Evolutionary conservation across 2,329 filamentous ascomycete genomes (phyloP).

Genomic region (Diaporthe sp.): DNA sequence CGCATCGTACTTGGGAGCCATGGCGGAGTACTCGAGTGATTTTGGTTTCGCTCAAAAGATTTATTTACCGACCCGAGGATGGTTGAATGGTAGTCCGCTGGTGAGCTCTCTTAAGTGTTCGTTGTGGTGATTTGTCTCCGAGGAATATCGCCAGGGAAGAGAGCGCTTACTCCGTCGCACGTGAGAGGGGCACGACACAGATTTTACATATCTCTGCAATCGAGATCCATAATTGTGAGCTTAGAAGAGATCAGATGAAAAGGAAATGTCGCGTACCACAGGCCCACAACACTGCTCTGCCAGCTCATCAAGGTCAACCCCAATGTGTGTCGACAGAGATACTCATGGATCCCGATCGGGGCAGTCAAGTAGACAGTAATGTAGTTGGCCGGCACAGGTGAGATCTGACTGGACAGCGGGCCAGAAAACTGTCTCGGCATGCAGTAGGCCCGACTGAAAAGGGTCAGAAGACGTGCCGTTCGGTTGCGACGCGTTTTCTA

Average conservation of each 20-base stretch:
- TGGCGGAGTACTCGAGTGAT: not conserved
- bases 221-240: not conserved
- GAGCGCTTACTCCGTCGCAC: not conserved
- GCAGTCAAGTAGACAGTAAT: not conserved
- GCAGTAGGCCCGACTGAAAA: slow-evolving; percentile 15
- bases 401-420: slow-evolving; percentile 21
- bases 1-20: slow-evolving; percentile 8
- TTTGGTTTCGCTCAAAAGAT: not conserved
- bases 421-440: slow-evolving; percentile 1
- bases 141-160: not conserved
- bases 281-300: slow-evolving; percentile 8
- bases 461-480: slow-evolving; percentile 23
- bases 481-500: not conserved
- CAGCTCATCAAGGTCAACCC: slow-evolving; percentile 10
- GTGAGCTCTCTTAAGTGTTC: not conserved
- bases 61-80: not conserved
- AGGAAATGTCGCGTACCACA: not conserved
- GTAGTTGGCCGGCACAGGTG: slow-evolving; percentile 13
- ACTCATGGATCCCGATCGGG: slow-evolving; percentile 3
- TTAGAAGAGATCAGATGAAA: not conserved
- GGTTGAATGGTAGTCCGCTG: too few species aligned
- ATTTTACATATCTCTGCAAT: not conserved
- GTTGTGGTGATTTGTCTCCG: not conserved
- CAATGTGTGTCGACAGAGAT: not conserved
- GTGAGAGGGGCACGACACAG: not conserved